Base-by-base conservation (phyloP, 805 yeast genomes). In the Candida xiaguanensis region DNA sequence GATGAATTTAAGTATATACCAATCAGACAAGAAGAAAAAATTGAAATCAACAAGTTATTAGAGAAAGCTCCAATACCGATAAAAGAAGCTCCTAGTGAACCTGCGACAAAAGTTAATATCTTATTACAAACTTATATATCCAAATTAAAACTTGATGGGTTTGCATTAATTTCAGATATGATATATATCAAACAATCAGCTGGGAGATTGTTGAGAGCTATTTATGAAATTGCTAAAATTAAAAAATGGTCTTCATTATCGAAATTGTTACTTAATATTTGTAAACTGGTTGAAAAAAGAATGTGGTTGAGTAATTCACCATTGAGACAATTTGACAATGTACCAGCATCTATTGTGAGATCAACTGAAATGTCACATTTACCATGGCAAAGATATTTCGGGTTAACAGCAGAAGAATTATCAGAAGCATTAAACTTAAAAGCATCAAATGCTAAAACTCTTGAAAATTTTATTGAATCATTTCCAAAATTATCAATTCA, bases 141-240 rank as follows among this genome's bases (percentile, higher is more conserved):
- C 1, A 63, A 81, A 26, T 64, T 90, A 17, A 65, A 70, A 8
- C 65, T 93, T 13, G 93, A 85, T 1, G 98, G 98, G 0, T 86
- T 87, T 64, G 96, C 97, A 0, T 62, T 95, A 44, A 79, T 84
- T 74, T 80, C 96, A 0, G 99, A 93, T 65, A 88, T 90, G 96
- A 72, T 87, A 3, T 93, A 86, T 55, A 78, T 93, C 29, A 85
- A 93, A 0, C 98, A 93, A 59, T 87, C 95, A 29, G 97, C 96
- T 1, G 91, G 95, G 3, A 74, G 99, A 54, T 60, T 93, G 27
- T 67, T 90, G 40, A 66, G 97, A 41, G 97, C 98, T 0, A 74
- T 95, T 46, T 80, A 75, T 56, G 96, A 91, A 53, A 77, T 93
- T 24, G 75, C 85, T 8, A 49, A 85, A 33, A 68, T 72, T 38